phyloP scores from a whole-genome alignment of 768 basidiomycete genomes.

The Leccinum sublutescens region DNA sequence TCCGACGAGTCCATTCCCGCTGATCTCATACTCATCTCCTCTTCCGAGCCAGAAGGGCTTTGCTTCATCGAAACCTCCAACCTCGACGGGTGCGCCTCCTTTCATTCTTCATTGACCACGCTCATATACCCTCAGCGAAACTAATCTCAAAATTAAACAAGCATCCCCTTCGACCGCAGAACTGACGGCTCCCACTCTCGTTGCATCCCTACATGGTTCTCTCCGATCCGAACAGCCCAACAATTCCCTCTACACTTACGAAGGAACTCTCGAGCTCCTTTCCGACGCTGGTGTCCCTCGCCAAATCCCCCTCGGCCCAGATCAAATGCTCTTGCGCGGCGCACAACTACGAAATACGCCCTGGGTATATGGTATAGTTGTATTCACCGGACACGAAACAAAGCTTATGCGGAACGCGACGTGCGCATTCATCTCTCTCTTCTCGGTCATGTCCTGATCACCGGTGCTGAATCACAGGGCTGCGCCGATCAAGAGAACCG shows the following conservation, averaged over 20 bases:
- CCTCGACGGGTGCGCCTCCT: constrained; percentile 78
- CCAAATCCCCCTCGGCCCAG: constrained; percentile 90
- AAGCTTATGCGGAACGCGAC: constrained; percentile 98
- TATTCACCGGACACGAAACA: constrained; percentile 97
- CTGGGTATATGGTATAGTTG: constrained; percentile 92
- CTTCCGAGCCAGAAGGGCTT: constrained; percentile 94
- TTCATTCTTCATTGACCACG: background rate
- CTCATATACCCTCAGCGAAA: constrained; percentile 59
- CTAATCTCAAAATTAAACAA: constrained; percentile 99
- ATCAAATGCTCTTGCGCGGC: constrained; percentile 90
- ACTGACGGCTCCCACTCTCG: constrained; percentile 75
- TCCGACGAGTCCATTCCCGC: constrained; percentile 95
- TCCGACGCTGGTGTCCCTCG: constrained; percentile 57
- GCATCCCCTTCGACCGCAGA: constrained; percentile 77
- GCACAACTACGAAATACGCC: constrained; percentile 95
- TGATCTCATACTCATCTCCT: constrained; percentile 82
- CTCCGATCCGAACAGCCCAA: constrained; percentile 96
- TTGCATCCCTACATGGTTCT: constrained; percentile 72
- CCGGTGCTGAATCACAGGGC: constrained; percentile 48
- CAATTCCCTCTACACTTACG: constrained; percentile 95
- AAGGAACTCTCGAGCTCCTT: constrained; percentile 71
- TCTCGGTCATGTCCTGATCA: background rate
- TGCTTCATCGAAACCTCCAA: constrained; percentile 99
- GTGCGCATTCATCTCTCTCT: constrained; percentile 45
- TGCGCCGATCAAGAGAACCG: constrained; percentile 94